Evolutionary conservation across 2,329 filamentous ascomycete species (phyloP).

Genomic region (Fusarium sarcochroum): DNA sequence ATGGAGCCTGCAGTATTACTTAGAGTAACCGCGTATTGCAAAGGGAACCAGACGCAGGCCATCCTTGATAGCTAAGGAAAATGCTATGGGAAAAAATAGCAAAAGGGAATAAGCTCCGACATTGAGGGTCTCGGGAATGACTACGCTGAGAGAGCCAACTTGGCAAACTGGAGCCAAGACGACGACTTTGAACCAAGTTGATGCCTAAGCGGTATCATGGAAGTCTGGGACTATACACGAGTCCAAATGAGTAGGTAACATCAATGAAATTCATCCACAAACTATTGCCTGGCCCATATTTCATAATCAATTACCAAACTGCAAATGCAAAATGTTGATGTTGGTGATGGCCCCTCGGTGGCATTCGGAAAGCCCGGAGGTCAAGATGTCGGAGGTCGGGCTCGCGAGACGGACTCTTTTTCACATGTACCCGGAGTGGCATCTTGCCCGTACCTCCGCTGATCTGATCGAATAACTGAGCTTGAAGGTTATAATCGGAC

Average conservation of each 20-base stretch:
- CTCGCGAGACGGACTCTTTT: slow-evolving; percentile 5
- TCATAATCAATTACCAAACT: too few species aligned
- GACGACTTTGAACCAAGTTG: background rate
- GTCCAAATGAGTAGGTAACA: background rate
- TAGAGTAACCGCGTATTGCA: too few species aligned
- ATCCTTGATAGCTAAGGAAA: background rate
- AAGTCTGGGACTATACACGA: background rate
- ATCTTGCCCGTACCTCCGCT: slow-evolving; percentile 24
- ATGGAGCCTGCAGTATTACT: too few species aligned
- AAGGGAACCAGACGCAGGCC: too few species aligned
- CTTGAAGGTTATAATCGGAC: background rate
- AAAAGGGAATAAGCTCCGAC: background rate
- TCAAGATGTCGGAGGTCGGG: slow-evolving; percentile 13
- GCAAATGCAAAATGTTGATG: background rate
- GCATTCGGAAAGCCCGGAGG: slow-evolving; percentile 25
- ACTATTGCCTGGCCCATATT: too few species aligned
- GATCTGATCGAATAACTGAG: background rate
- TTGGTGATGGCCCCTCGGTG: background rate
- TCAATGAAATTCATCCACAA: too few species aligned
- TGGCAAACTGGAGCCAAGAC: slow-evolving; percentile 8
- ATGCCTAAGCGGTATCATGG: background rate
- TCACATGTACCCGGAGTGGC: slow-evolving; percentile 6
- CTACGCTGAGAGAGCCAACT: background rate
- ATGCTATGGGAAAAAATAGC: background rate
- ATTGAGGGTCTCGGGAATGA: slow-evolving; percentile 5